Evolutionary conservation across 805 yeast species (phyloP).

Genomic region (Grigorovia transvaalensis): DNA sequence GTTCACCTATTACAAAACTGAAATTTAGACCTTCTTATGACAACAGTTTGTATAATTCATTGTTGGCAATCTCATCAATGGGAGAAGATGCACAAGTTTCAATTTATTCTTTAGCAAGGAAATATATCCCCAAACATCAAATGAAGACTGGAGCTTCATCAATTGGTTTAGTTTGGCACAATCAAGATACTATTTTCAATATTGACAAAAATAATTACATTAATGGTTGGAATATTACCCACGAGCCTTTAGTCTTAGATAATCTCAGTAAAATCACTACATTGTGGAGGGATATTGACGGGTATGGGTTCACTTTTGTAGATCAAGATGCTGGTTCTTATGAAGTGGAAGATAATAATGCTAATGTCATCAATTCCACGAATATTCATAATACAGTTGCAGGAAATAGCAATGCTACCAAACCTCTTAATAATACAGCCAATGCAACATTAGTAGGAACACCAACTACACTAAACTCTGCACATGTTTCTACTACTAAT

Average conservation of each 20-base stretch:
- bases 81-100: conserved; percentile 61
- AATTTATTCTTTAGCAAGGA: conserved; percentile 60
- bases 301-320: conserved; percentile 24
- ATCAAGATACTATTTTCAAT: conserved; percentile 23
- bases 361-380: not conserved
- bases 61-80: conserved; percentile 62
- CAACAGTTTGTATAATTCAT: conserved; percentile 41
- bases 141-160: conserved; percentile 24
- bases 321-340: conserved; percentile 23
- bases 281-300: conserved; percentile 30
- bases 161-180: conserved; percentile 29
- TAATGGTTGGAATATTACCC: conserved; percentile 25
- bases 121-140: conserved; percentile 55
- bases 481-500: not conserved
- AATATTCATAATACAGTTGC: conserved; percentile 5
- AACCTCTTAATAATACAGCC: not conserved
- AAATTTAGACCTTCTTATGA: conserved; percentile 25
- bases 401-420: not conserved
- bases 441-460: not conserved
- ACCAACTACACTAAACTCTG: conserved; percentile 3
- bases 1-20: conserved; percentile 62
- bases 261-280: conserved; percentile 21
- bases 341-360: conserved; percentile 1
- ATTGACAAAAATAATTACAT: conserved; percentile 25
- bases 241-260: conserved; percentile 25